Base-by-base conservation (phyloP, 306 rosid species). In the Benincasa hispida region DNA sequence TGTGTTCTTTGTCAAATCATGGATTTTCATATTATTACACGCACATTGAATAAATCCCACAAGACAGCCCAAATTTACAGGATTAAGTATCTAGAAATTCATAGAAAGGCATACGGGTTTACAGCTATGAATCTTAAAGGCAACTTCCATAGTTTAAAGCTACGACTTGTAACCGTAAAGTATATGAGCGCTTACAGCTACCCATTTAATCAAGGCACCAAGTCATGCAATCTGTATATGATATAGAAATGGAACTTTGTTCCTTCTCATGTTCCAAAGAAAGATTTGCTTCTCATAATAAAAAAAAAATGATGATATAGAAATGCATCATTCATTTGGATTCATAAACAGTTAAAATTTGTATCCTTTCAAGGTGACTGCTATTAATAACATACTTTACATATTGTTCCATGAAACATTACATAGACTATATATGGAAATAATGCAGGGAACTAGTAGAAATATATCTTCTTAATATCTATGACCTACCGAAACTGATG, bases 401-500 rank as follows among this genome's bases (percentile, higher is more conserved):
- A 63, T 35, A 63, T 63, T 32, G 34, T 27, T 18, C 3, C 11
- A 63, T 2, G 14, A 65, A 65, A 65, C n/a, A 65, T 0, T 19
- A 5, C 21, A 39, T 42, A 10, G 14, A 22, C 27, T 66, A 28
- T 6, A 24, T 5, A 30, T 8, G 24, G 24, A 22, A 69, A 69
- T 22, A 69, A 13, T 42, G 56, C 37, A 24, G 53, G 48, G 13
- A 42, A 68, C 27, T 10, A 28, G 74, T 21, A 24, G 75, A 69
- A 68, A 69, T 11, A 24, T 22, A 24, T 42, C 73, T 25, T 42
- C 73, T 25, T 69, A 70, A 70, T 27, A 72, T 19, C 27, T 27
- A 27, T 15, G 57, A 85, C 82, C 82, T 78, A 90, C 99, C 98
- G 84, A 94, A 2, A 59, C 58, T 73, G 92, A 85, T 24, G 93